phyloP scores from a whole-genome alignment of 169 alveolate genomes.

The Ichthyophthirius multifiliis region DNA sequence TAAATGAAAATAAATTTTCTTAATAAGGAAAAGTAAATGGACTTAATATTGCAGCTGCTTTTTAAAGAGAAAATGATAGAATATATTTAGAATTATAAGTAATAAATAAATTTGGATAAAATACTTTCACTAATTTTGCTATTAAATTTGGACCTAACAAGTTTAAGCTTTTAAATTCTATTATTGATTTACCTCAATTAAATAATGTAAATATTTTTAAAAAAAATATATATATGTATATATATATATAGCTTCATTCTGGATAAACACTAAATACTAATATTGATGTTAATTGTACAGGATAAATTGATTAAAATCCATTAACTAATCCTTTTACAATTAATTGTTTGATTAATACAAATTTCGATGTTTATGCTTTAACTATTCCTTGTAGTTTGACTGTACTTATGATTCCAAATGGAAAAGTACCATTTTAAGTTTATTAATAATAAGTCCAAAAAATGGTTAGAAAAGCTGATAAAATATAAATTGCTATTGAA shows the following conservation, averaged over 20 bases:
- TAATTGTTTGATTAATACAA: conserved; percentile 53
- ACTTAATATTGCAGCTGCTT: conserved; percentile 48
- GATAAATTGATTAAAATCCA: conserved; percentile 41
- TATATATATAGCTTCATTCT: not conserved
- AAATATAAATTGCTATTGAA: not conserved
- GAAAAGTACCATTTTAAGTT: not conserved
- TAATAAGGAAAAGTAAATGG: conserved; percentile 34
- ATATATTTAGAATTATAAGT: conserved; percentile 43
- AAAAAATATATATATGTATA: not conserved
- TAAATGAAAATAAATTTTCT: conserved; percentile 27
- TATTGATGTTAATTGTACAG: conserved; percentile 2
- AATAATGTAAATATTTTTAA: not conserved
- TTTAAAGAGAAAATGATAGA: conserved; percentile 34
- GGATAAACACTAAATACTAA: not conserved
- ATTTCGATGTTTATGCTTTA: conserved; percentile 57
- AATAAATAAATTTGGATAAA: conserved; percentile 29
- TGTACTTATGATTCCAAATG: conserved; percentile 34
- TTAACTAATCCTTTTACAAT: conserved; percentile 54
- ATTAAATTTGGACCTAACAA: conserved; percentile 57
- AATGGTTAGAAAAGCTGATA: conserved; percentile 8
- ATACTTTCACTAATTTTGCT: conserved; percentile 50
- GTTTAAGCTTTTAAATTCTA: not conserved
- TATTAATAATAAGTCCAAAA: conserved; percentile 10
- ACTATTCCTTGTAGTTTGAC: conserved; percentile 59
- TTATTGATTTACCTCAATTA: not conserved